phyloP scores from a whole-genome alignment of 2,329 filamentous ascomycete species.

The Arthrobotrys musiformis region DNA sequence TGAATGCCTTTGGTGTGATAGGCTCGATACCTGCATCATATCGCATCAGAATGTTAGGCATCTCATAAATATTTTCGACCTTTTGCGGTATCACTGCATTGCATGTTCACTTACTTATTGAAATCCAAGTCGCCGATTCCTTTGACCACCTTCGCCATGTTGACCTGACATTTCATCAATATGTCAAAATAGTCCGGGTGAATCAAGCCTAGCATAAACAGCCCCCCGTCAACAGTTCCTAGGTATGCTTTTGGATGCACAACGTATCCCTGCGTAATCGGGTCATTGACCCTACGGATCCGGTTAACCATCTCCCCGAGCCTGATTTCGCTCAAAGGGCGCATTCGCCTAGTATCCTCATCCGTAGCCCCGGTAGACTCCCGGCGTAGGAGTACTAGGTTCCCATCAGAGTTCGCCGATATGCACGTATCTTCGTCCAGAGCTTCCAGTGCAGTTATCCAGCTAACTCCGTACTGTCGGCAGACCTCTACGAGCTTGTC shows the following conservation, averaged over 20 bases:
- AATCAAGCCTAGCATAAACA: conserved; percentile 89
- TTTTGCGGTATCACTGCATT: too few species aligned
- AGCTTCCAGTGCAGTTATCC: conserved; percentile 81
- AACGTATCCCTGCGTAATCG: conserved; percentile 23
- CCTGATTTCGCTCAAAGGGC: conserved; percentile 81
- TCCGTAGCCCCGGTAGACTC: conserved; percentile 78
- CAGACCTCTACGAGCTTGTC: conserved; percentile 78
- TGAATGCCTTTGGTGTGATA: conserved; percentile 79
- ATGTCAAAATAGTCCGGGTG: conserved; percentile 77
- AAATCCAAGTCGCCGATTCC: conserved; percentile 81
- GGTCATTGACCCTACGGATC: conserved; percentile 73
- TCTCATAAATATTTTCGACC: too few species aligned
- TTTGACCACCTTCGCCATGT: conserved; percentile 73
- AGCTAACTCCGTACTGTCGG: conserved; percentile 75
- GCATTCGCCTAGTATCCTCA: conserved; percentile 76
- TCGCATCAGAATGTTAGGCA: neutral
- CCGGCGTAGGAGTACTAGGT: conserved; percentile 80
- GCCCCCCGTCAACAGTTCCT: conserved; percentile 87
- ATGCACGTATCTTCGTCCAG: conserved; percentile 80
- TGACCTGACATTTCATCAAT: conserved; percentile 81
- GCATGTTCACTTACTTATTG: conserved; percentile 64
- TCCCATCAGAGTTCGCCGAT: conserved; percentile 86
- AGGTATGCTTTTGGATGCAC: conserved; percentile 80
- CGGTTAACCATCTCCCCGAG: conserved; percentile 94
- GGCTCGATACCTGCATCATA: conserved; percentile 73